Base-by-base conservation (phyloP, 768 basidiomycete genomes). In the Boletus edulis region DNA sequence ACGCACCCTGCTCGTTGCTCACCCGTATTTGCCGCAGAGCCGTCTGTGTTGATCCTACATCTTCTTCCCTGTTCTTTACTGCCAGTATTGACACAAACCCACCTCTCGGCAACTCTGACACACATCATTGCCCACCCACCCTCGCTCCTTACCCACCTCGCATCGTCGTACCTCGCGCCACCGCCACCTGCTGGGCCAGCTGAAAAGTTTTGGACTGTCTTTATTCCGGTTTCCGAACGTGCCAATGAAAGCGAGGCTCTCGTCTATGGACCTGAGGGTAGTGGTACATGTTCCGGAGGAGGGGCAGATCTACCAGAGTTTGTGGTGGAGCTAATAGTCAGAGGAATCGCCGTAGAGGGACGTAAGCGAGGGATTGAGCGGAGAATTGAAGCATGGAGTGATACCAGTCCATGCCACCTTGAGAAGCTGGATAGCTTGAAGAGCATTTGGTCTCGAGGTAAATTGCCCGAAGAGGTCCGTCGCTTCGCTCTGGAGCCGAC, bases 171-270 rank as follows among this genome's bases (percentile, higher is more conserved):
- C 66, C 76, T 91, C 44, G 81, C 83, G 2, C 81, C 79, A 1
- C 91, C 92, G 0, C 87, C 89, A 1, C 82, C 87, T 9, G 72
- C 76, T 39, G 81, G 83, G 10, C 62, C 80, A 0, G 73, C 77
- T n/a, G 74, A 79, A 35, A 90, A 90, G 63, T 95, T 94, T 72
- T 94, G 89, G 90, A 75, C 76, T 37, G 76, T 92, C 12, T 90
- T 95, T 63, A 68, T 84, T 9, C 87, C 89, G 0, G 67, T 90
- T 54, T 81, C 85, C 51, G 85, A 83, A 66, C 79, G 87, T 24
- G 67, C 61, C 4, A 70, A 79, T 52, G 85, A 93, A 60, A 77
- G 78, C 40, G 81, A 87, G 59, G 70, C 71, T 51, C 73, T 91
- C 35, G 76, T 88, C 17, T 85, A 81, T 60, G 87, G 86, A 1